Conservation (phyloP, 805 yeast genomes). For the Candida maesae region DNA sequence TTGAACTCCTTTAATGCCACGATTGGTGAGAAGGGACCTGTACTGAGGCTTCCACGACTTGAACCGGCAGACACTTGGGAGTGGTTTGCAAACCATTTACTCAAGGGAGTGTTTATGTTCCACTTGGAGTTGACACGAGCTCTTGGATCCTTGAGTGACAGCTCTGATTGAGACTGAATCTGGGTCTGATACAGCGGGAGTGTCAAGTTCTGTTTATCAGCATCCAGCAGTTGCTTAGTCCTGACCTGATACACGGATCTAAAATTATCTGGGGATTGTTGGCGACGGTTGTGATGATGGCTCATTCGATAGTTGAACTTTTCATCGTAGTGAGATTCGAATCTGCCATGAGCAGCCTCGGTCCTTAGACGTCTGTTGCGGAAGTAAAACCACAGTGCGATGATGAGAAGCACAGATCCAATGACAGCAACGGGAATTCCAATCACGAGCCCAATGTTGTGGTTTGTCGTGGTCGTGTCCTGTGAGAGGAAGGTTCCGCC, state of each 20-base stretch:
- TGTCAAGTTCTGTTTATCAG: not conserved
- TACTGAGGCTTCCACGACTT: slow-evolving; percentile 21
- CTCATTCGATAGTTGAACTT: slow-evolving; percentile 23
- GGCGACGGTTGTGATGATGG: slow-evolving; percentile 5
- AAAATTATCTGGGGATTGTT: slow-evolving; percentile 13
- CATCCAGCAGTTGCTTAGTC: slow-evolving; percentile 1
- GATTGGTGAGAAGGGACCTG: slow-evolving; percentile 24
- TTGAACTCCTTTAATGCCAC: slow-evolving; percentile 25
- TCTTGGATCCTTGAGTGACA: slow-evolving; percentile 20
- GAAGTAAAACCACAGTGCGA: slow-evolving; percentile 17
- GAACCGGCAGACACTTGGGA: slow-evolving; percentile 10
- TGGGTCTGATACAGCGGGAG: slow-evolving; percentile 2
- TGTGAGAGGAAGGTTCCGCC: not conserved
- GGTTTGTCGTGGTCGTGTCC: slow-evolving; percentile 2
- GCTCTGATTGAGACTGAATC: slow-evolving; percentile 12
- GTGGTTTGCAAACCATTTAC: slow-evolving; percentile 26
- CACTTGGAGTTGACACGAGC: slow-evolving; percentile 16
- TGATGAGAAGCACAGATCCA: slow-evolving; percentile 9
- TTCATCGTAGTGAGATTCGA: slow-evolving; percentile 22
- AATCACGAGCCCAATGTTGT: slow-evolving; percentile 22
- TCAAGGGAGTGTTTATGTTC: slow-evolving; percentile 26
- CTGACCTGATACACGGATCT: slow-evolving; percentile 16
- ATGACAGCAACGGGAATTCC: slow-evolving; percentile 27
- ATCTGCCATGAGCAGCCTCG: slow-evolving; percentile 6
- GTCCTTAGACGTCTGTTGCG: slow-evolving; percentile 11